Evolutionary conservation across 345 rosid genomes (phyloP).

Genomic region (Carallia brachiata): DNA sequence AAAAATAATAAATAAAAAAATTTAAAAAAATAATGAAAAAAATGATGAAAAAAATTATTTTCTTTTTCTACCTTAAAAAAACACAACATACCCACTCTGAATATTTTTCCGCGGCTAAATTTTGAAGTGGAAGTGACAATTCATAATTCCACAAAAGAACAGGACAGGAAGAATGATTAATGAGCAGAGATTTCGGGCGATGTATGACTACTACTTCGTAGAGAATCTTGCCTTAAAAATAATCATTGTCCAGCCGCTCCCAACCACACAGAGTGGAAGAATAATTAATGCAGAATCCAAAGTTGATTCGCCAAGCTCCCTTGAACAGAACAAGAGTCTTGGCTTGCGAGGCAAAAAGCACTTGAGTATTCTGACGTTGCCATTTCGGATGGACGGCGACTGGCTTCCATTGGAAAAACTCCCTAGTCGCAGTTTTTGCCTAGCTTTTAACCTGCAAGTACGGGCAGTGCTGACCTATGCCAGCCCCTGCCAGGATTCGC

Average conservation of each 20-base stretch:
- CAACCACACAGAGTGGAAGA: too few relatives aligned
- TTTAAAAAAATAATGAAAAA: too few relatives aligned
- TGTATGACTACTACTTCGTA: too few relatives aligned
- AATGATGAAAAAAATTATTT: too few relatives aligned
- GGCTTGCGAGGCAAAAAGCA: too few relatives aligned
- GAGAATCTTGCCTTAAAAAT: neutral
- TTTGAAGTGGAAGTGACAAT: too few relatives aligned
- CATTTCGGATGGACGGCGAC: neutral
- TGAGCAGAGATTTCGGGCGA: neutral
- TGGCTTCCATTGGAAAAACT: neutral
- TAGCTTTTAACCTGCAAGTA: neutral
- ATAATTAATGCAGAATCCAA: neutral
- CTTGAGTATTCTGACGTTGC: neutral
- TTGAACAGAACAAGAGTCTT: neutral
- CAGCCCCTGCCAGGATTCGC: neutral
- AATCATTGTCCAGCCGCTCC: neutral
- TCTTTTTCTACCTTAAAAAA: too few relatives aligned
- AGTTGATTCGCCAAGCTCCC: too few relatives aligned
- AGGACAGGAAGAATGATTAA: constrained; percentile 6
- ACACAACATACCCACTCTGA: too few relatives aligned
- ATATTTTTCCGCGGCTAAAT: neutral
- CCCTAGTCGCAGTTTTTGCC: neutral
- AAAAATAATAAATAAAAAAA: too few relatives aligned
- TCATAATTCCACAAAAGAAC: neutral
- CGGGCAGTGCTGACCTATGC: neutral